A percentile compares a stretch with the other conserved stretches of the same genome.
These are phyloP conservation scores for Venturia nashicola DNA, from an alignment of 2,329 filamentous ascomycete species.

Conservation along the genomic window DNA sequence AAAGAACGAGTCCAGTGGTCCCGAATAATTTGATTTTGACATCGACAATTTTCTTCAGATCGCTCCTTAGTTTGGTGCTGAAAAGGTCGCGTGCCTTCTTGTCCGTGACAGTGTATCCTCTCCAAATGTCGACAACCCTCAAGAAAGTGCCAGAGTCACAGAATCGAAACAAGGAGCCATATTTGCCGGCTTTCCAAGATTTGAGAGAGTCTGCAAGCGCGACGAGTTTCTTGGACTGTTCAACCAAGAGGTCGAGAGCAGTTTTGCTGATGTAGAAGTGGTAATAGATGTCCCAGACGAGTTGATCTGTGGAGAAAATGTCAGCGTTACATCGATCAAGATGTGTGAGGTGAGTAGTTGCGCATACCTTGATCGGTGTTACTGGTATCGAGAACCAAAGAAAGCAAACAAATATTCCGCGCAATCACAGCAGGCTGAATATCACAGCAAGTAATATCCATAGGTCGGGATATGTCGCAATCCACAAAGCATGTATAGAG, in stretches of 20 bases:
- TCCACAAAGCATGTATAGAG: conserved; percentile 32
- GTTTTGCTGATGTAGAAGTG: conserved; percentile 34
- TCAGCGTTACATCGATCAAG: background rate
- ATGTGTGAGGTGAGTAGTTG: background rate
- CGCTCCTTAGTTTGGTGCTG: background rate
- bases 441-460: conserved; percentile 48
- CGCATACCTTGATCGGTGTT: background rate
- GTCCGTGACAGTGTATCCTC: conserved; percentile 17
- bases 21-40: background rate
- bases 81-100: background rate
- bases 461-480: background rate
- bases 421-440: conserved; percentile 27
- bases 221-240: conserved; percentile 34
- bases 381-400: background rate
- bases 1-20: background rate
- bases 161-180: conserved; percentile 35
- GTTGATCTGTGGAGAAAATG: conserved; percentile 12
- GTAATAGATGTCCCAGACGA: conserved; percentile 45
- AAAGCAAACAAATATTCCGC: background rate
- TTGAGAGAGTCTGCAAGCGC: conserved; percentile 25
- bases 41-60: background rate
- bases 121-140: conserved; percentile 31
- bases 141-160: conserved; percentile 36
- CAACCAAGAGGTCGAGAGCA: conserved; percentile 25
- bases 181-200: conserved; percentile 33